phyloP scores from a whole-genome alignment of 192 early-diverging fungal species.

The Diversispora eburnea region DNA sequence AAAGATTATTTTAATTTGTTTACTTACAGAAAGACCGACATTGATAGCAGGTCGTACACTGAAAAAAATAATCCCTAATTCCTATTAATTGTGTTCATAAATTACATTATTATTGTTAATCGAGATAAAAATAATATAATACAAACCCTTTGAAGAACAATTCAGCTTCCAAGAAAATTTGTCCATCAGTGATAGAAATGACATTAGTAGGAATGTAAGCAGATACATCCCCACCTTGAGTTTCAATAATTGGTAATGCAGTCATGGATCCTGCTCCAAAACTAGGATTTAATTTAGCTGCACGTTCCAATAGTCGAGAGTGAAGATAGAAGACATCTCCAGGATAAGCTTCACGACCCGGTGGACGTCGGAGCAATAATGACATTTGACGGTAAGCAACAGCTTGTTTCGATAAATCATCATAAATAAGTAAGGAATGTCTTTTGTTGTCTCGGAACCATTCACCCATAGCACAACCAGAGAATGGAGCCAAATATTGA shows the following conservation, averaged over 20 bases:
- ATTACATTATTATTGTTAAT: background rate
- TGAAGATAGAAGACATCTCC: slow-evolving; percentile 99
- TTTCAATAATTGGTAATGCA: slow-evolving; percentile 98
- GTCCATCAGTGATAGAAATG: slow-evolving; percentile 99
- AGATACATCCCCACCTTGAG: slow-evolving; percentile 99
- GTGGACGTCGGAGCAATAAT: slow-evolving; percentile 97
- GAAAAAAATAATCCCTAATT: background rate
- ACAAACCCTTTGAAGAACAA: slow-evolving; percentile 94
- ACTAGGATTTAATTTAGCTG: slow-evolving; percentile 99
- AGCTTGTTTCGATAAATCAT: slow-evolving; percentile 99
- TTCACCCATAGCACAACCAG: slow-evolving; percentile 97
- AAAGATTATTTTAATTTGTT: background rate
- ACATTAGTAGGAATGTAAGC: slow-evolving; percentile 99
- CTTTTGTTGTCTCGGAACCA: slow-evolving; percentile 99
- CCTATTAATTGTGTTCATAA: background rate
- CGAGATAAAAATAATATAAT: background rate
- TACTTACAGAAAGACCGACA: slow-evolving; percentile 96
- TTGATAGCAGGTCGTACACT: slow-evolving; percentile 98
- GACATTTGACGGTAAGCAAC: slow-evolving; percentile 99
- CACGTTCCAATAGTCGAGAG: slow-evolving; percentile 98
- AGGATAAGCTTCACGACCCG: slow-evolving; percentile 99
- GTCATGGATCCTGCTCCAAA: slow-evolving; percentile 96
- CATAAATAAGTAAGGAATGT: slow-evolving; percentile 98
- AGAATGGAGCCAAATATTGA: slow-evolving; percentile 98
- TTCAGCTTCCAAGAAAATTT: slow-evolving; percentile 99